Evolutionary conservation across 2,329 filamentous ascomycete species (phyloP).

Genomic region (Sporothrix curviconia): DNA sequence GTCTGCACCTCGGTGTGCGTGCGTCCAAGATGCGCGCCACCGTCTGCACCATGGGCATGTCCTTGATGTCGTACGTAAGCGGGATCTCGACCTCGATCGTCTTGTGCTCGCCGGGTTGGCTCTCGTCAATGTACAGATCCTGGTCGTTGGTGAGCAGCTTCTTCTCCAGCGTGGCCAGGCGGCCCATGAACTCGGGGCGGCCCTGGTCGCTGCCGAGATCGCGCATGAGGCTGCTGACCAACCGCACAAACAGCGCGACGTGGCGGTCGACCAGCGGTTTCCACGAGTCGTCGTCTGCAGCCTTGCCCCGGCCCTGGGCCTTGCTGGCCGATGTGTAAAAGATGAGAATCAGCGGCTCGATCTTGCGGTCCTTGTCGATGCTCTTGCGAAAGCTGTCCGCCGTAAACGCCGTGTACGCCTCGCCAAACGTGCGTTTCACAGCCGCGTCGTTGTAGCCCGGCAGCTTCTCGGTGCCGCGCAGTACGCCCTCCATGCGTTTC

Average conservation of each 20-base stretch:
- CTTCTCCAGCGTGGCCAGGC: constrained; percentile 76
- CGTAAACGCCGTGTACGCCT: constrained; percentile 89
- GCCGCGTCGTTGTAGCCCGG: constrained; percentile 86
- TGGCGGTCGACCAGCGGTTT: constrained; percentile 90
- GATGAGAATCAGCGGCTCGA: constrained; percentile 88
- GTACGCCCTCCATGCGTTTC: constrained; percentile 72
- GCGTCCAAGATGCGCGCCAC: constrained; percentile 77
- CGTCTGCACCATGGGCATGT: constrained; percentile 88
- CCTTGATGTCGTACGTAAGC: constrained; percentile 85
- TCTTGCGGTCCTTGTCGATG: constrained; percentile 87
- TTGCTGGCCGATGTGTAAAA: constrained; percentile 95
- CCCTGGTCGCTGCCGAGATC: constrained; percentile 81
- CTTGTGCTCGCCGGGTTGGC: constrained; percentile 52
- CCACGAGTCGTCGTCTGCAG: constrained; percentile 77
- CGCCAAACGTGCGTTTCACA: constrained; percentile 89
- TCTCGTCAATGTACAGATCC: constrained; percentile 63
- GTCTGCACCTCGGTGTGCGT: constrained; percentile 73
- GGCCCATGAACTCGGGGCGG: constrained; percentile 72
- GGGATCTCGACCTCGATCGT: constrained; percentile 78
- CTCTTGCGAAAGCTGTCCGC: constrained; percentile 80
- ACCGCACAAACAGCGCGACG: constrained; percentile 85
- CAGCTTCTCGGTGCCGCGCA: constrained; percentile 74
- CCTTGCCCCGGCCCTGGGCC: constrained; percentile 67
- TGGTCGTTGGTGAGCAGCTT: constrained; percentile 93
- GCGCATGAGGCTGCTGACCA: constrained; percentile 72